phyloP scores from a whole-genome alignment of 2,329 filamentous ascomycete species.

The Calonectria ilicicola region DNA sequence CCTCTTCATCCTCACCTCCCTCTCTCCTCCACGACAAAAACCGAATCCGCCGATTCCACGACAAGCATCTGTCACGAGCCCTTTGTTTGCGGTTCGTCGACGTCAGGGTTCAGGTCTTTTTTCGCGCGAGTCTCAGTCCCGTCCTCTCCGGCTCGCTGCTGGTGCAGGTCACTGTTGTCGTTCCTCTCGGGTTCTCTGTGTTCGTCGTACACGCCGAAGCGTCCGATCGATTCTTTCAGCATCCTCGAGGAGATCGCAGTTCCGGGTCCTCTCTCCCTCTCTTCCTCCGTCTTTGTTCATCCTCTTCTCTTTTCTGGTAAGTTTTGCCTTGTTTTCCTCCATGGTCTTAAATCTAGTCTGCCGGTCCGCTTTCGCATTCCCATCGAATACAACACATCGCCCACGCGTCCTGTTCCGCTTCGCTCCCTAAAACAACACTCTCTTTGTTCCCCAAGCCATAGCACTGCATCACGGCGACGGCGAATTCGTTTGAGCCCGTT shows the following conservation, averaged over 20 bases:
- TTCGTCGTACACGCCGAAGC: slow-evolving; percentile 24
- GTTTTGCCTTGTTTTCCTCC: slow-evolving; percentile 12
- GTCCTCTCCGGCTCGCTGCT: slow-evolving; percentile 45
- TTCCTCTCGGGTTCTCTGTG: slow-evolving; percentile 29
- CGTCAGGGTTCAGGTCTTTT: slow-evolving; percentile 46
- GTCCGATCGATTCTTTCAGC: slow-evolving; percentile 21
- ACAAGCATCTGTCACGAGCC: slow-evolving; percentile 50
- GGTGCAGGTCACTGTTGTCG: slow-evolving; percentile 39
- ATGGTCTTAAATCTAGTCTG: not conserved
- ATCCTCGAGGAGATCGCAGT: slow-evolving; percentile 33
- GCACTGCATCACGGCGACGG: not conserved
- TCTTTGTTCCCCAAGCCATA: not conserved
- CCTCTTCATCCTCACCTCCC: slow-evolving; percentile 32
- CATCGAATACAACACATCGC: not conserved
- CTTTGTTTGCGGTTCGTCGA: slow-evolving; percentile 45
- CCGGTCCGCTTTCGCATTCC: not conserved
- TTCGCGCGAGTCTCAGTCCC: slow-evolving; percentile 46
- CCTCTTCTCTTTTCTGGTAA: slow-evolving; percentile 37
- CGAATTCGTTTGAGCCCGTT: not conserved
- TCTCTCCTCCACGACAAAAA: slow-evolving; percentile 45
- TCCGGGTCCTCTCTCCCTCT: slow-evolving; percentile 26
- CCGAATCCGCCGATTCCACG: slow-evolving; percentile 52
- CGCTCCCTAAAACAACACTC: not conserved
- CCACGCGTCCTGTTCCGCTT: not conserved
- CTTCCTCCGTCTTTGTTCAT: slow-evolving; percentile 24